Evolutionary conservation across 176 grass and related monocot species (phyloP).

Genomic region (Cymbopogon citratus): DNA sequence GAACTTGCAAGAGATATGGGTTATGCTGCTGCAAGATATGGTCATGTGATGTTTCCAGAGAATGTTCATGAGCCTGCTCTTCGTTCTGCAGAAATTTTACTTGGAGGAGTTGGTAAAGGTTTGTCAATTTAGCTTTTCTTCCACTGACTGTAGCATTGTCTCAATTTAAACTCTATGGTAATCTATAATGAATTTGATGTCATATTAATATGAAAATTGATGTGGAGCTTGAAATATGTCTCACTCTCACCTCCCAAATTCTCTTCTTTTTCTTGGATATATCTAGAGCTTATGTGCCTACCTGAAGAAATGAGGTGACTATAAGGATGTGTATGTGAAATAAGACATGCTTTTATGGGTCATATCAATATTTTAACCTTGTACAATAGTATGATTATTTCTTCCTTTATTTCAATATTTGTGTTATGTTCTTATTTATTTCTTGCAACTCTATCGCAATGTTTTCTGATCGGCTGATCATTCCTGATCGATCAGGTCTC

Average conservation of each 20-base stretch:
- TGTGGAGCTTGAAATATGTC: neutral
- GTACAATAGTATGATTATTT: neutral
- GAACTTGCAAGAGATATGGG: slow-evolving; percentile 96
- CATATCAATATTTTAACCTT: slow-evolving; percentile 2
- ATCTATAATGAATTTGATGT: neutral
- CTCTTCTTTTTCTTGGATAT: neutral
- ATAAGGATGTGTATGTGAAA: neutral
- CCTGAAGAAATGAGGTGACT: neutral
- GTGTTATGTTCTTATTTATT: neutral
- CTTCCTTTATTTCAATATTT: neutral
- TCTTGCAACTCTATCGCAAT: neutral
- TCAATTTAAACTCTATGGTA: neutral
- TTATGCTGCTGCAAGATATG: slow-evolving; percentile 89
- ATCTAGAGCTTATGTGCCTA: neutral
- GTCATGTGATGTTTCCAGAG: slow-evolving; percentile 99
- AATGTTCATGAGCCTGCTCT: slow-evolving; percentile 95
- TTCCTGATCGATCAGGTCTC: too few species aligned
- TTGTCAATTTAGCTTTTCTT: neutral
- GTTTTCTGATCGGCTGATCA: too few species aligned
- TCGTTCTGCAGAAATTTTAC: slow-evolving; percentile 84
- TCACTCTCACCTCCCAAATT: slow-evolving; percentile 4
- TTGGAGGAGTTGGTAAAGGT: slow-evolving; percentile 94
- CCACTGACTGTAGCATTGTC: neutral
- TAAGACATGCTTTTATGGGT: neutral
- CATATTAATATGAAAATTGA: slow-evolving; percentile 8